Conservation (phyloP, 2,329 filamentous ascomycete species). For the Colletotrichum tabaci region DNA sequence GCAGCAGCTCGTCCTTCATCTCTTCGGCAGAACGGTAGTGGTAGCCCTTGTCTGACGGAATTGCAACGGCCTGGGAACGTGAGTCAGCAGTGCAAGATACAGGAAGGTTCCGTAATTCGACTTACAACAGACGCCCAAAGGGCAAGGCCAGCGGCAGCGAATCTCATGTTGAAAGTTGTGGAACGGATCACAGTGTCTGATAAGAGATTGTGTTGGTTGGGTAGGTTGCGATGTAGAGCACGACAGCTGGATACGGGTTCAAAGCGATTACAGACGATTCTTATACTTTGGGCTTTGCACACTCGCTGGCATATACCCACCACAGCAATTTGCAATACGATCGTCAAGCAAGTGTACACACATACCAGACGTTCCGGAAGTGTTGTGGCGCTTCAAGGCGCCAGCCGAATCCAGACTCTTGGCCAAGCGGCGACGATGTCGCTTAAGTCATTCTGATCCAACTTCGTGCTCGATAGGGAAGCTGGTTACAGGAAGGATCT, state of each 20-base stretch:
- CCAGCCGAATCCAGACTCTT: neutral
- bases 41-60: constrained; percentile 4
- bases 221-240: neutral
- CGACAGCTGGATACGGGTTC: neutral
- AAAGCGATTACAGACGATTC: neutral
- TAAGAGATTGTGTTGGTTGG: neutral
- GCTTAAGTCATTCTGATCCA: neutral
- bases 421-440: neutral
- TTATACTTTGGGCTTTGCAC: neutral
- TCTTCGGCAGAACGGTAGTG: constrained; percentile 17
- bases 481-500: neutral
- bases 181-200: neutral
- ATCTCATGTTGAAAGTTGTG: constrained; percentile 16
- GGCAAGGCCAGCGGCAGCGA: neutral
- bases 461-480: neutral
- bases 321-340: neutral
- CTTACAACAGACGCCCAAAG: constrained; percentile 19
- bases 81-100: neutral
- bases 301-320: neutral
- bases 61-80: neutral
- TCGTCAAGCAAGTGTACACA: neutral
- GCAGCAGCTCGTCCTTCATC: neutral
- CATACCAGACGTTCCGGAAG: too few relatives aligned
- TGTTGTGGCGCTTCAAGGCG: too few relatives aligned
- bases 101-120: neutral